These are phyloP conservation scores for Calycina herbarum DNA, from an alignment of 2,329 filamentous ascomycete species.

Conservation along the genomic window DNA sequence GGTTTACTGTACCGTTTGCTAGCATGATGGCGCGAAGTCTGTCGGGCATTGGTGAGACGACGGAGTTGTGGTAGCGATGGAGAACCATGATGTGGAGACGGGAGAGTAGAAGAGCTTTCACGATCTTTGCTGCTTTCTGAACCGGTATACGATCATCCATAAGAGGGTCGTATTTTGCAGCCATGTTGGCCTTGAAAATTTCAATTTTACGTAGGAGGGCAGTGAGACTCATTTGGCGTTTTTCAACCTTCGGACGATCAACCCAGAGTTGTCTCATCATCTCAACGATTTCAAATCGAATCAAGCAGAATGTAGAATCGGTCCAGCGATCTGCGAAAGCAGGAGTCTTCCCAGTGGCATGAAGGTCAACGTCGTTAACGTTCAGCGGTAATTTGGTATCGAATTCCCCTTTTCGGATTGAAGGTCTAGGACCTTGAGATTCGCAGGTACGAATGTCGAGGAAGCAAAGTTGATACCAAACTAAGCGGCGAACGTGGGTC, in stretches of 20 bases:
- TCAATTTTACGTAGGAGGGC: constrained; percentile 68
- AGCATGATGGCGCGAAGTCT: constrained; percentile 64
- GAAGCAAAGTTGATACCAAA: constrained; percentile 79
- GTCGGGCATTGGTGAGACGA: constrained; percentile 52
- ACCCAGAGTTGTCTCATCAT: constrained; percentile 70
- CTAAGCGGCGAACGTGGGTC: constrained; percentile 67
- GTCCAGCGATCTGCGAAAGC: constrained; percentile 55
- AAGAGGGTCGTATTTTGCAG: constrained; percentile 64
- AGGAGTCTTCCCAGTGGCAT: constrained; percentile 45
- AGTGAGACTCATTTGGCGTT: constrained; percentile 60
- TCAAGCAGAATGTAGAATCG: constrained; percentile 64
- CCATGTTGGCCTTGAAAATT: constrained; percentile 63
- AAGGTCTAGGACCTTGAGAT: constrained; percentile 68
- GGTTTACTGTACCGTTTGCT: constrained; percentile 54
- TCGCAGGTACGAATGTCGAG: constrained; percentile 75
- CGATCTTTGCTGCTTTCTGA: constrained; percentile 62
- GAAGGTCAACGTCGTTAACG: constrained; percentile 66
- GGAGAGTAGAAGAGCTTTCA: constrained; percentile 64
- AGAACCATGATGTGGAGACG: constrained; percentile 67
- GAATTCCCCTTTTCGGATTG: constrained; percentile 72
- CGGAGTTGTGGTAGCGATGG: constrained; percentile 60
- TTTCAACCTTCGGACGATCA: constrained; percentile 66
- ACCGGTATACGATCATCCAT: constrained; percentile 60
- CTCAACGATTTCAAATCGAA: constrained; percentile 72
- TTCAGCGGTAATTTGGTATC: constrained; percentile 73